These are phyloP conservation scores for Moesziomyces globuligerus DNA, from an alignment of 1,284 basidiomycete species.

Conservation along the genomic window DNA sequence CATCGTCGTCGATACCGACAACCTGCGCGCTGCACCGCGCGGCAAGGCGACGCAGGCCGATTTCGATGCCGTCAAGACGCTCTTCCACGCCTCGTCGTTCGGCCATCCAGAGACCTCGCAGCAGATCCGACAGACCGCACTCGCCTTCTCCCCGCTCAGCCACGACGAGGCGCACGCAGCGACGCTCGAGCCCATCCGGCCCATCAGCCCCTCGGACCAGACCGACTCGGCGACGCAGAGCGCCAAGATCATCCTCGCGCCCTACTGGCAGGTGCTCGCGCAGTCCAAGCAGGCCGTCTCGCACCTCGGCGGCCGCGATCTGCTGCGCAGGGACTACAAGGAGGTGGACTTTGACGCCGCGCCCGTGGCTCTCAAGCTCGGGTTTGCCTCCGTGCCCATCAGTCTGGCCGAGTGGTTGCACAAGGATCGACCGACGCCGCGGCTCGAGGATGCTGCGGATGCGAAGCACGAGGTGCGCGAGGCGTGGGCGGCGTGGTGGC, in stretches of 20 bases:
- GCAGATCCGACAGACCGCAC: constrained; percentile 19
- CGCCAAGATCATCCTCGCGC: constrained; percentile 52
- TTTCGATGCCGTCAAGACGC: constrained; percentile 41
- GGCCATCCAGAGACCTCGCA: constrained; percentile 18
- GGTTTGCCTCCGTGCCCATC: constrained; percentile 53
- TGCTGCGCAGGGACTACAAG: constrained; percentile 92
- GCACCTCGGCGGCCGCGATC: constrained; percentile 77
- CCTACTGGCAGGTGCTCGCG: constrained; percentile 72
- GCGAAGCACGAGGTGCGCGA: constrained; percentile 31
- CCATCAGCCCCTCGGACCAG: constrained; percentile 32
- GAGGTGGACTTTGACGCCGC: constrained; percentile 57
- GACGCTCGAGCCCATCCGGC: constrained; percentile 21
- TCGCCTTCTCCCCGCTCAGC: constrained; percentile 30
- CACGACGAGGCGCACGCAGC: not conserved
- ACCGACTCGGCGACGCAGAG: constrained; percentile 32
- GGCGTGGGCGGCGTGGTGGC: constrained; percentile 59
- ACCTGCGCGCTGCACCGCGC: constrained; percentile 43
- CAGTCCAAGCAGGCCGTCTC: constrained; percentile 77
- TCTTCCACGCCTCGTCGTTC: constrained; percentile 53
- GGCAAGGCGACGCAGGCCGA: constrained; percentile 56
- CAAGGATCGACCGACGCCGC: constrained; percentile 24
- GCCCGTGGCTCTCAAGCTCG: constrained; percentile 32
- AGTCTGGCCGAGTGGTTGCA: constrained; percentile 54
- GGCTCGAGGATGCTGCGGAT: constrained; percentile 13
- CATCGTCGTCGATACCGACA: constrained; percentile 65